These are phyloP conservation scores for Fistulifera solaris DNA, from an alignment of 108 stramenopile genomes.

Conservation along the genomic window DNA sequence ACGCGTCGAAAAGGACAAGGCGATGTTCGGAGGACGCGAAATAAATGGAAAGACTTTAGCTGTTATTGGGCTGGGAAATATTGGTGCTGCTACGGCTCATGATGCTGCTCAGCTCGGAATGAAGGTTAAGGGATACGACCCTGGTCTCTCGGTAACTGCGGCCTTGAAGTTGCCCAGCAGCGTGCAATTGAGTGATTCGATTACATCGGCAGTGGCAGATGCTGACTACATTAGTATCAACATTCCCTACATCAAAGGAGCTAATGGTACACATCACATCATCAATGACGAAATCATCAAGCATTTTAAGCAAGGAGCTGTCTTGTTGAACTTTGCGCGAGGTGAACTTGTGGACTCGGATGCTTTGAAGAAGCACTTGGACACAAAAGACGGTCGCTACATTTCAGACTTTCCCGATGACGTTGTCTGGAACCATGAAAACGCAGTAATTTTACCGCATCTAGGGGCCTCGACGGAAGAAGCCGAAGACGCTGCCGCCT, in stretches of 20 bases:
- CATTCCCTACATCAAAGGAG: constrained; percentile 91
- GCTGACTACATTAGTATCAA: constrained; percentile 93
- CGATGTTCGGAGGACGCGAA: constrained; percentile 90
- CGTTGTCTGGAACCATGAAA: constrained; percentile 76
- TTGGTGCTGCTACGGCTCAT: constrained; percentile 87
- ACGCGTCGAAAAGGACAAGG: constrained; percentile 89
- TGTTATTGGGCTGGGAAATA: constrained; percentile 90
- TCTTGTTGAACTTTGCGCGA: constrained; percentile 91
- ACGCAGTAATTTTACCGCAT: constrained; percentile 86
- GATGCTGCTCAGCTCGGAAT: constrained; percentile 83
- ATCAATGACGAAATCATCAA: constrained; percentile 65
- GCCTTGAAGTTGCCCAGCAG: constrained; percentile 71
- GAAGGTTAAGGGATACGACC: constrained; percentile 86
- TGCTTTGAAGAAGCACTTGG: constrained; percentile 82
- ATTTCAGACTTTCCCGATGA: constrained; percentile 86
- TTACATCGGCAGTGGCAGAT: constrained; percentile 59
- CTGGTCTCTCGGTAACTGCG: constrained; percentile 80
- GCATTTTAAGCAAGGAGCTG: constrained; percentile 74
- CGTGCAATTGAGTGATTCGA: constrained; percentile 55
- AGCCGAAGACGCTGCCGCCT: constrained; percentile 90
- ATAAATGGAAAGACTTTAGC: constrained; percentile 89
- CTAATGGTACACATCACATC: constrained; percentile 83
- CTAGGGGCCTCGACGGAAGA: constrained; percentile 94
- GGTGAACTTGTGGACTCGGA: constrained; percentile 90
- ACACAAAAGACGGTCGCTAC: constrained; percentile 67